These are phyloP conservation scores for Claviceps quebecensis DNA, from an alignment of 2,329 filamentous ascomycete species.

Conservation along the genomic window DNA sequence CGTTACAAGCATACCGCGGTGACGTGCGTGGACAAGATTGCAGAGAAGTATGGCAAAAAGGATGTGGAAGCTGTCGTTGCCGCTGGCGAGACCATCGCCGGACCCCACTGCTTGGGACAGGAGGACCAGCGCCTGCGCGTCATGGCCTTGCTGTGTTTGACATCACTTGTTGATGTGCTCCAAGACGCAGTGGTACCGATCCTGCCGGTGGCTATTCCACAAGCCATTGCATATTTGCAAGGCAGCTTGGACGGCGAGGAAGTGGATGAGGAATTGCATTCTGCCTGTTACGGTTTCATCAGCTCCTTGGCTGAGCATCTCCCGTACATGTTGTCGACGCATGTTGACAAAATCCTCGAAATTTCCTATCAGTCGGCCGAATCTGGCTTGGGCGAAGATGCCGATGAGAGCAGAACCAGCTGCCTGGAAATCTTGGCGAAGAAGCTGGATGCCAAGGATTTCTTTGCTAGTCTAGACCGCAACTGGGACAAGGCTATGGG, in stretches of 20 bases:
- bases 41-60: conserved; percentile 91
- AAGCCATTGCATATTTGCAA: conserved; percentile 56
- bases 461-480: conserved; percentile 57
- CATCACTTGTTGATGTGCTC: conserved; percentile 78
- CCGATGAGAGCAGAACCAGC: conserved; percentile 49
- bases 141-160: conserved; percentile 77
- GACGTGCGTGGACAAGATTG: conserved; percentile 80
- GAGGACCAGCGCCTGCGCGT: conserved; percentile 58
- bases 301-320: conserved; percentile 68
- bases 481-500: conserved; percentile 55
- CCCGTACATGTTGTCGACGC: conserved; percentile 75
- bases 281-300: conserved; percentile 69
- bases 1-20: conserved; percentile 75
- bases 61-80: conserved; percentile 62
- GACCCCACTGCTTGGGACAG: conserved; percentile 62
- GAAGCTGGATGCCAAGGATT: conserved; percentile 61
- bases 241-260: conserved; percentile 40
- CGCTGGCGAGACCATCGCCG: conserved; percentile 64
- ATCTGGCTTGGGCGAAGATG: conserved; percentile 44
- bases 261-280: conserved; percentile 53
- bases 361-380: conserved; percentile 61
- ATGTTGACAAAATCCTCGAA: conserved; percentile 57
- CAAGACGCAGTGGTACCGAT: conserved; percentile 76
- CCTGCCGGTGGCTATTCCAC: conserved; percentile 60
- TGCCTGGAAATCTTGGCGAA: conserved; percentile 64